A percentile compares a stretch with the other conserved stretches of the same genome.
Conservation (phyloP, 129 eudicot species). For the Flaveria linearis region DNA sequence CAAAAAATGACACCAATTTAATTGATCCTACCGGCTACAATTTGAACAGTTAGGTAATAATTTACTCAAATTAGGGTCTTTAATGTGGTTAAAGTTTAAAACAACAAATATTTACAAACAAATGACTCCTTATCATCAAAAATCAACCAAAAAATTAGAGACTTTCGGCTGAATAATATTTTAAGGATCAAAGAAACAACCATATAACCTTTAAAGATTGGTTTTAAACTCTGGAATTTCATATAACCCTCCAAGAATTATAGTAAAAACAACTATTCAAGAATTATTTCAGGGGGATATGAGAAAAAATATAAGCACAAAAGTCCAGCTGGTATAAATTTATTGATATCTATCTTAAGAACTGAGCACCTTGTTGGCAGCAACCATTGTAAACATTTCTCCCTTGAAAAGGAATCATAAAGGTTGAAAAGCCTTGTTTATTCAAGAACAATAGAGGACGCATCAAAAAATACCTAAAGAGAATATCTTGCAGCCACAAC, state of each 20-base stretch:
- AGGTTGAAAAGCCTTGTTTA: constrained; percentile 11
- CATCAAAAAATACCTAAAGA: constrained; percentile 69
- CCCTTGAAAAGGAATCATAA: constrained; percentile 53
- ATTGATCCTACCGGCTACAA: no score
- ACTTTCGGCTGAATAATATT: no score
- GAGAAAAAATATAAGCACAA: not conserved
- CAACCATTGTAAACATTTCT: constrained; percentile 97
- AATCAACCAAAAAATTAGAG: no score
- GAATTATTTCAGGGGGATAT: not conserved
- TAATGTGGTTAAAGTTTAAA: no score
- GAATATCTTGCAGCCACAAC: constrained; percentile 76
- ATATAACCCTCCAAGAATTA: constrained; percentile 80
- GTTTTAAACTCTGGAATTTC: no score
- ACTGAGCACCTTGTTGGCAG: constrained; percentile 93
- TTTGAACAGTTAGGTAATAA: no score
- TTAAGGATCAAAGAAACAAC: no score
- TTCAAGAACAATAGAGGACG: constrained; percentile 7
- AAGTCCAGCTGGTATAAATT: constrained; percentile 11
- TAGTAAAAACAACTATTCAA: not conserved
- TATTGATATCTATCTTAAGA: constrained; percentile 65
- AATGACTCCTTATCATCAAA: no score
- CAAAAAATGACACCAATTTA: no score
- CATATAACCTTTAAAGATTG: no score
- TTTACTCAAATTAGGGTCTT: no score
- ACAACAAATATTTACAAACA: no score